phyloP scores from a whole-genome alignment of 2,329 filamentous ascomycete species.

The Xylariaceae sp. region DNA sequence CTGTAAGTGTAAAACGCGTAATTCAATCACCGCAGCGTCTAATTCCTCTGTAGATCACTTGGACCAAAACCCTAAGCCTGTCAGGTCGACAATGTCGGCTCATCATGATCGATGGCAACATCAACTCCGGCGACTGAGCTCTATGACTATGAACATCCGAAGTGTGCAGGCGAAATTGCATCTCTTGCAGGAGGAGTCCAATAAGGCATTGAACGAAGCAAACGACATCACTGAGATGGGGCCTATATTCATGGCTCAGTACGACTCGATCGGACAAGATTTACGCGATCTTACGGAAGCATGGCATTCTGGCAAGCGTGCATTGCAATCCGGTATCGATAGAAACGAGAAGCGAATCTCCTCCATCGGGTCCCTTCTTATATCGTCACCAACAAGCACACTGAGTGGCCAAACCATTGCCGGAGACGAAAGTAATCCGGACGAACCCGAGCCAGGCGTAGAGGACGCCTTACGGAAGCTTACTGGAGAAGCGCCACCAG shows the following conservation, averaged over 20 bases:
- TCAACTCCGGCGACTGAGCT: conserved; percentile 82
- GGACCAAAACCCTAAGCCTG: conserved; percentile 49
- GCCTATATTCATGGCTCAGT: conserved; percentile 74
- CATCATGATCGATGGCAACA: conserved; percentile 78
- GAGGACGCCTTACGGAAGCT: conserved; percentile 68
- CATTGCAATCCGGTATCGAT: conserved; percentile 75
- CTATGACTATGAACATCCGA: conserved; percentile 82
- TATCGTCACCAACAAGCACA: conserved; percentile 56
- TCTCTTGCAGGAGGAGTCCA: conserved; percentile 83
- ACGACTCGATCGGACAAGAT: conserved; percentile 89
- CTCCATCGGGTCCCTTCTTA: conserved; percentile 47
- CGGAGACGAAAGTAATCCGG: conserved; percentile 50
- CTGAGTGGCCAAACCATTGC: conserved; percentile 63
- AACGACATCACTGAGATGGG: conserved; percentile 70
- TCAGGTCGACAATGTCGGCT: conserved; percentile 60
- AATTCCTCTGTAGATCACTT: conserved; percentile 11
- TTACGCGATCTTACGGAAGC: conserved; percentile 73
- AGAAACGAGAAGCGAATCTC: conserved; percentile 68
- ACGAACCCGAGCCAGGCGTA: conserved; percentile 46
- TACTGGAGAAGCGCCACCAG: conserved; percentile 62
- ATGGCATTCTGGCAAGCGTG: conserved; percentile 84
- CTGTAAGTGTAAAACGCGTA: conserved; percentile 45
- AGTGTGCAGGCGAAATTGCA: conserved; percentile 93
- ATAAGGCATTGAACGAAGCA: conserved; percentile 68
- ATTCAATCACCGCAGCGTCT: background rate